Evolutionary conservation across 345 rosid genomes (phyloP), one percentile per base, ranked within the genome.

Genomic region (Heritiera fomes): DNA sequence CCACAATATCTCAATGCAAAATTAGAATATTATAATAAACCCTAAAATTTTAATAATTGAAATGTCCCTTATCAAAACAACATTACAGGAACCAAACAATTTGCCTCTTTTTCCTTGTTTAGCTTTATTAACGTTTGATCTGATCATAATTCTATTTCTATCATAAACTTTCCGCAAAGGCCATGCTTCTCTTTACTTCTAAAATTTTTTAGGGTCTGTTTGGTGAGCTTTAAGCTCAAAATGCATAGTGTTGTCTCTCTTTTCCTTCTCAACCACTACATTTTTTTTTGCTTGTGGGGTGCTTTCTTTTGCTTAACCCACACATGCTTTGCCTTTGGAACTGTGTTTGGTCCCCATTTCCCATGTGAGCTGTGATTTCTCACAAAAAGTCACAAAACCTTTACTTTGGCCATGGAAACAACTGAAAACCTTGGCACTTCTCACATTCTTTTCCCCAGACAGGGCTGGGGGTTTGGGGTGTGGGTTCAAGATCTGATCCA

Each of bases 251-350:
- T 10, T 28, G 65, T 20, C 58, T 9, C 11, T 38, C 46, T 50
- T 49, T 50, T 50, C 6, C 45, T 43, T 43, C 45, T 43, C 45
- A 43, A 43, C 45, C 6, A 6, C 8, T 7, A 43, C 45, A 43
- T 6, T 43, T 6, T 43, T 43, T 43, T 43, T 6, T 40, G 4
- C 14, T 49, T 15, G n/a, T 53, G 58, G 58, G 58, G 58, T 53
- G 58, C n/a, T 15, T 55, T 79, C 38, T 43, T 70, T 75, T 63
- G 79, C 66, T 56, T 45, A 58, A 38, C 62, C 60, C 68, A 60
- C 80, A 75, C 84, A 84, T 80, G 84, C 72, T 62, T 66, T 73
- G 76, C 83, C 28, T 78, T 58, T 64, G 13, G 74, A 77, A 18
- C 40, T 73, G 71, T 77, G 32, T 13, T 60, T 67, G 77, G 81